Base-by-base conservation (phyloP, 2,329 filamentous ascomycete genomes). In the Amylocarpus encephaloides region DNA sequence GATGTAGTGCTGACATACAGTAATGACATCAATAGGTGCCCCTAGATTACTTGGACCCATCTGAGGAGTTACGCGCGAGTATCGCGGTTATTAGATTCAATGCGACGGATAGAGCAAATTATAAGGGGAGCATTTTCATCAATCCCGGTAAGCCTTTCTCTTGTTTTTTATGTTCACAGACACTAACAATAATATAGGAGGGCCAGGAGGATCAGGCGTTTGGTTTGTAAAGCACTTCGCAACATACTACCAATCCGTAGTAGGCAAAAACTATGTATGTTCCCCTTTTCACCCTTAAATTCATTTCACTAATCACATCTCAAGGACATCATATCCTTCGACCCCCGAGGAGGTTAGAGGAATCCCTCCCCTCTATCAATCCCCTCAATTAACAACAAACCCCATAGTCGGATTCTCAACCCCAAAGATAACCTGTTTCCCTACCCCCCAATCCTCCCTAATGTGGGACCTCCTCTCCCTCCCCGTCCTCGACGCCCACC, bases 291-390 rank as follows among this genome's bases (percentile, higher is more conserved):
- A n/a, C 12, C 10, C 6, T 10, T 32, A 19, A n/a, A 18, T 10
- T 9, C 13, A 12, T 11, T 13, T 38, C 32, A 36, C 50, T 38
- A 11, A 26, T 18, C 36, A 35, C 22, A 35, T 10, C 9, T 9
- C n/a, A n/a, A 39, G 48, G 74, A 79, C 43, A 66, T 78, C 2
- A 68, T 79, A 53, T 70, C 72, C 38, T 77, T 74, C 46, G 75
- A 79, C 46, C 74, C 75, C 2, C 70, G 76, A 30, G 76, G 76
- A 32, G 63, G 69, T 71, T 46, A 29, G 36, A 22, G 15, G 32
- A 12, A 5, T 12, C 15, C 3, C n/a, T 12, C 5, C 16, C 11
- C 16, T 26, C 4, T 26, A n/a, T 22, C n/a, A 13, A 22, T 2
- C 13, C 7, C n/a, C 2, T 15, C 13, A 26, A 10, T 12, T 18